phyloP scores from a whole-genome alignment of 257 asterid genomes.

The Penstemon newberryi region DNA sequence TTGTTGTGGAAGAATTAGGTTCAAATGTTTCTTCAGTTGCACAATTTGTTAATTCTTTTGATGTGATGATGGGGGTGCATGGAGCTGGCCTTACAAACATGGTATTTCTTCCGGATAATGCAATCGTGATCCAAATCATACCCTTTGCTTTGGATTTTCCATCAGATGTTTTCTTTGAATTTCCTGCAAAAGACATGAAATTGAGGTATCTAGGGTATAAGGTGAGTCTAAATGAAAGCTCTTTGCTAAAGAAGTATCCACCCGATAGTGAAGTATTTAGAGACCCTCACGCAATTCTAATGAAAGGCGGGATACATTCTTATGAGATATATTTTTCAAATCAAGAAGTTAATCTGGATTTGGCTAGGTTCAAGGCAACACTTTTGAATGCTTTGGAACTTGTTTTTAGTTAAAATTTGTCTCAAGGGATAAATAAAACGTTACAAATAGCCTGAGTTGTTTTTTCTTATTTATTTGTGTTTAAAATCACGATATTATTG shows the following conservation, averaged over 20 bases:
- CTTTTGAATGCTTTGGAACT: slow-evolving; percentile 11
- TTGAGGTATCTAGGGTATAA: slow-evolving; percentile 16
- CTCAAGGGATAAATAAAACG: too few relatives aligned
- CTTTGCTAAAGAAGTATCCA: slow-evolving; percentile 23
- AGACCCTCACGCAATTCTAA: slow-evolving; percentile 5
- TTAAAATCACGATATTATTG: too few relatives aligned
- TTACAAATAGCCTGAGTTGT: too few relatives aligned
- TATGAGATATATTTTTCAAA: neutral
- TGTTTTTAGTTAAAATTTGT: neutral
- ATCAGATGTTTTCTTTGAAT: neutral
- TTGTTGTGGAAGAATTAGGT: slow-evolving; percentile 29
- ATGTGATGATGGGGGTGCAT: slow-evolving; percentile 66
- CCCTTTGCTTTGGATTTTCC: slow-evolving; percentile 42
- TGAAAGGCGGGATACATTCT: neutral
- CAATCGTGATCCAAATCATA: slow-evolving; percentile 54
- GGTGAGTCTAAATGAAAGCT: slow-evolving; percentile 41
- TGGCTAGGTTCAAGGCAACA: neutral
- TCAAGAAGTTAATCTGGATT: slow-evolving; percentile 4
- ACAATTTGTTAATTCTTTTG: slow-evolving; percentile 43
- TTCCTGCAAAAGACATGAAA: slow-evolving; percentile 4
- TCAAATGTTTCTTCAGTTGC: slow-evolving; percentile 30
- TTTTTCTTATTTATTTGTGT: too few relatives aligned
- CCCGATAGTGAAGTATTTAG: neutral
- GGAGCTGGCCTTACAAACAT: slow-evolving; percentile 80
- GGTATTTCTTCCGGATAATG: slow-evolving; percentile 63